Evolutionary conservation across 306 rosid species (phyloP).

Genomic region (Albizia julibrissin): DNA sequence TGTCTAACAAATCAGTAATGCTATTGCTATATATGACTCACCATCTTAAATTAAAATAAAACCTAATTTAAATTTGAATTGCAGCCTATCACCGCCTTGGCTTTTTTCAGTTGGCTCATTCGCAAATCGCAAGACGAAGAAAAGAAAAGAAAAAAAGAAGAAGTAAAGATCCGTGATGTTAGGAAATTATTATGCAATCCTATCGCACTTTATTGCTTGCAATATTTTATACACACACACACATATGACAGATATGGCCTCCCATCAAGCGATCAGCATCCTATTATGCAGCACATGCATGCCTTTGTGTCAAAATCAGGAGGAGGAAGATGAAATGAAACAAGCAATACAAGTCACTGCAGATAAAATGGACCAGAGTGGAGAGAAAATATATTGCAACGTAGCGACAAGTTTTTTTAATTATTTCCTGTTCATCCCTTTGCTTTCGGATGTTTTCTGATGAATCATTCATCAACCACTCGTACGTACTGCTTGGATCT

Average conservation of each 20-base stretch:
- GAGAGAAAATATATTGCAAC: conserved; percentile 31
- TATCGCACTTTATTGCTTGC: conserved; percentile 16
- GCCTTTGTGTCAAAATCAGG: conserved; percentile 26
- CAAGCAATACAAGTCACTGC: conserved; percentile 1
- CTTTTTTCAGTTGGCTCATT: neutral
- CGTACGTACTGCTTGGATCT: conserved; percentile 11
- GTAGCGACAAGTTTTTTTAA: conserved; percentile 33
- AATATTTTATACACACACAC: neutral
- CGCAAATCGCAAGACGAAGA: neutral
- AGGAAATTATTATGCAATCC: conserved; percentile 24
- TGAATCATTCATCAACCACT: conserved; percentile 36
- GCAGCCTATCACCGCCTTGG: neutral
- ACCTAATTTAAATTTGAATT: neutral
- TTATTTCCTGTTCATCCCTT: conserved; percentile 25
- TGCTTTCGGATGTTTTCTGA: conserved; percentile 41
- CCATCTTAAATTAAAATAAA: too few species aligned
- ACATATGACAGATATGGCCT: neutral
- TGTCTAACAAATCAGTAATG: too few species aligned
- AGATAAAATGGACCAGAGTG: conserved; percentile 44
- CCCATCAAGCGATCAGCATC: neutral
- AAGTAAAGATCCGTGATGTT: conserved; percentile 31
- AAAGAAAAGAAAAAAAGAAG: too few species aligned
- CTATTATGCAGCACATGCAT: conserved; percentile 35
- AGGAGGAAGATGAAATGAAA: conserved; percentile 1
- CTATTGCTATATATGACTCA: neutral